A percentile compares a stretch with the other conserved stretches of the same genome.
These are phyloP conservation scores for Starmerella khaoyaiensis DNA, from an alignment of 805 yeast species.

Conservation along the genomic window DNA sequence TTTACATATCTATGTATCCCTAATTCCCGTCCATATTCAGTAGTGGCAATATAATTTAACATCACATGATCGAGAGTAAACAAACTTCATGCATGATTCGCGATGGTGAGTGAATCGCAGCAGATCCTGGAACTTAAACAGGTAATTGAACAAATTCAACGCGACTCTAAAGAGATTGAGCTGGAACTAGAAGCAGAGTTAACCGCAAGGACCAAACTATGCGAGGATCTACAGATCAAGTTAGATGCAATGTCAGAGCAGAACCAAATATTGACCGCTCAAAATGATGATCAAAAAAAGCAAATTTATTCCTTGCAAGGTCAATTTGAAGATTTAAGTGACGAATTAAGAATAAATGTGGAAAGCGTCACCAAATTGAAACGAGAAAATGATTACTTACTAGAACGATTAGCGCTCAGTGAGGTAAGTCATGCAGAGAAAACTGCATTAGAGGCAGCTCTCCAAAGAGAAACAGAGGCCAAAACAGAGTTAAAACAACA, in stretches of 20 bases:
- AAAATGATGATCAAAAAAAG: slow-evolving; percentile 7
- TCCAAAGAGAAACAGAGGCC: slow-evolving; percentile 28
- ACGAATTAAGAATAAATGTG: slow-evolving; percentile 28
- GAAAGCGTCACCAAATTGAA: slow-evolving; percentile 24
- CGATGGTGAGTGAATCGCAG: no score
- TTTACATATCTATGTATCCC: neutral
- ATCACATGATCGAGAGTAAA: no score
- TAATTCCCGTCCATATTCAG: neutral
- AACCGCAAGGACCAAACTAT: slow-evolving; percentile 26
- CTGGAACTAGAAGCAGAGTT: slow-evolving; percentile 35
- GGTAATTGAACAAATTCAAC: slow-evolving; percentile 34
- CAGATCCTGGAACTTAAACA: slow-evolving; percentile 33
- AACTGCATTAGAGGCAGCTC: slow-evolving; percentile 12
- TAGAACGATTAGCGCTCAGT: slow-evolving; percentile 32
- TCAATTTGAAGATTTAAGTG: slow-evolving; percentile 34
- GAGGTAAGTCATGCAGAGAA: slow-evolving; percentile 30
- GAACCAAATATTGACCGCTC: neutral
- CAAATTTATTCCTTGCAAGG: slow-evolving; percentile 34
- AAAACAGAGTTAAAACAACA: slow-evolving; percentile 28
- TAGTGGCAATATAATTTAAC: no score
- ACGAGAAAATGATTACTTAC: slow-evolving; percentile 27
- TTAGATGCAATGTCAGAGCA: slow-evolving; percentile 21
- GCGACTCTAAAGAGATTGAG: slow-evolving; percentile 35
- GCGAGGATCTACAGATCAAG: slow-evolving; percentile 21
- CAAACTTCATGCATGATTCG: no score